Evolutionary conservation across 768 basidiomycete genomes (phyloP).

Genomic region (Leccinum subgranulosum): DNA sequence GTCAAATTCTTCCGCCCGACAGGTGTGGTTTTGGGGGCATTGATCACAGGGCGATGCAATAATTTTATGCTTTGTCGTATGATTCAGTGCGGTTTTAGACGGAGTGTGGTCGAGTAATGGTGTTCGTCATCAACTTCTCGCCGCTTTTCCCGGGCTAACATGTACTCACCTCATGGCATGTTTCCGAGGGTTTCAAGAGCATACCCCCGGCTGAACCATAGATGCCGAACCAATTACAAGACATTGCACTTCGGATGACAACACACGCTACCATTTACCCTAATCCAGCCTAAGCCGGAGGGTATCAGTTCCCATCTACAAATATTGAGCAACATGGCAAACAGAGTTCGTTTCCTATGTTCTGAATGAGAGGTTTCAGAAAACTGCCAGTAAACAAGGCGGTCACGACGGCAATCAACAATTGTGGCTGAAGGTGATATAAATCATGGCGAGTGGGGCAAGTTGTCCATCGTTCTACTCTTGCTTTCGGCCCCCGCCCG

Average conservation of each 20-base stretch:
- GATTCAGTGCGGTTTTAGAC: not conserved
- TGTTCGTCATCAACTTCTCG: not conserved
- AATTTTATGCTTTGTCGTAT: not conserved
- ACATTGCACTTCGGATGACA: not conserved
- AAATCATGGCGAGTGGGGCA: not conserved
- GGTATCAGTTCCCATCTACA: not conserved
- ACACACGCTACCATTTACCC: not conserved
- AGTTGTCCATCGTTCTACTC: not conserved
- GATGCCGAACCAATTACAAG: constrained; percentile 7
- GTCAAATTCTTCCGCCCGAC: not conserved
- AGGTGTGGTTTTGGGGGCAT: not conserved
- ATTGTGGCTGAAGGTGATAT: not conserved
- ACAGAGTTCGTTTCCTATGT: not conserved
- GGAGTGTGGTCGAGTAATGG: not conserved
- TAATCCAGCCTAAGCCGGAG: not conserved
- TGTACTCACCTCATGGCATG: not conserved
- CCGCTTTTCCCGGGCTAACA: not conserved
- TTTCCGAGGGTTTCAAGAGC: not conserved
- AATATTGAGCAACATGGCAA: not conserved
- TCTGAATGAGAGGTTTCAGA: not conserved
- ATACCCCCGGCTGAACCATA: not conserved
- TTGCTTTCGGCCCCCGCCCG: not conserved
- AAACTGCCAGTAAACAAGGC: not conserved
- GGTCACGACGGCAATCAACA: not conserved
- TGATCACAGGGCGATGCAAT: not conserved